Base-by-base conservation (phyloP, 2,329 filamentous ascomycete species). In the Chalaropsis ovoidea region DNA sequence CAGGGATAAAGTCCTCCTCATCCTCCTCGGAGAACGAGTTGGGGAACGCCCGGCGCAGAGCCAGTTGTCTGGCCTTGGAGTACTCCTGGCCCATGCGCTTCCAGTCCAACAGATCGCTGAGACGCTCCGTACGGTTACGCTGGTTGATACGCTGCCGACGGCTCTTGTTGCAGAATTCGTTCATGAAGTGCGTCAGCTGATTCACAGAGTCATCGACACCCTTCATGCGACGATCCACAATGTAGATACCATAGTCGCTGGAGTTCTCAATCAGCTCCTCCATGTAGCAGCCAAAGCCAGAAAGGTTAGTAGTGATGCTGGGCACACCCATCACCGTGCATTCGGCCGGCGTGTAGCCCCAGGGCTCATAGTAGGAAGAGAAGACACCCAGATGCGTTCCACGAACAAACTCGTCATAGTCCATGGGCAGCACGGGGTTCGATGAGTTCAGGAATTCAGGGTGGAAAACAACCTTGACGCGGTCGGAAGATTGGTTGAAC, bases 11-110 rank as follows among this genome's bases (percentile, higher is more conserved):
- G 74, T 94, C 89, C 69, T 89, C 89, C 72, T 91, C 90, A 67
- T 90, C 87, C 65, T 90, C 88, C 13, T 92, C 88, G 64, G 85
- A 83, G 74, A 96, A 99, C 2, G 90, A 93, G 63, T 82, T 81
- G 62, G 94, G 93, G 76, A 97, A 99, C 22, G 94, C 94, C 76
- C 94, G 84, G 72, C 94, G 83, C 69, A 99, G 80, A 27, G 94
- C 94, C 72, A 99, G 77, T 76, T 97, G 94, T 61, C 94, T 85
- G 42, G 94, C 94, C 80, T 97, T 99, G 77, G 96, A 90, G 73
- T 99, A 99, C 77, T 99, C 94, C 86, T 97, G 87, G 24, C 94
- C 94, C 94, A 99, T 99, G 62, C 94, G 84, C 82, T 97, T 97
- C 94, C 94, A 99, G 77, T 99, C 94, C 49, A 99, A 82, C 68